Conservation (phyloP, 495 filamentous ascomycete species). For the Clohesyomyces aquaticus region DNA sequence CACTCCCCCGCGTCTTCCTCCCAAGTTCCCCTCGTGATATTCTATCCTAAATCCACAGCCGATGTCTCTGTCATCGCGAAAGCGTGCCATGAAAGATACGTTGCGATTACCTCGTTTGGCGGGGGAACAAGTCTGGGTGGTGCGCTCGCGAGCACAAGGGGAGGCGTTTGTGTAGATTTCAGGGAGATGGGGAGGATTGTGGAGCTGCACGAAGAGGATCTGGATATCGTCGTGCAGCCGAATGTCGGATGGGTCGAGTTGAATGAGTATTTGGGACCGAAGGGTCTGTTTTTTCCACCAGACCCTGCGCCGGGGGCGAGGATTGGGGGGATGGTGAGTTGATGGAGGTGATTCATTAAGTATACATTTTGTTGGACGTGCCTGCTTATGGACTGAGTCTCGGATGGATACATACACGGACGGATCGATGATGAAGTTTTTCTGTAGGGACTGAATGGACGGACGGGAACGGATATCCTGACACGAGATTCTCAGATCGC, state of each 20-base stretch:
- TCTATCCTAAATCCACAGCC: conserved; percentile 42
- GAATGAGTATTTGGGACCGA: conserved; percentile 67
- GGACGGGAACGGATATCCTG: too few species aligned
- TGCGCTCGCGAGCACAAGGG: conserved; percentile 69
- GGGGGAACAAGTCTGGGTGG: conserved; percentile 78
- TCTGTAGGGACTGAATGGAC: too few species aligned
- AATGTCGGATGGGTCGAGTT: conserved; percentile 76
- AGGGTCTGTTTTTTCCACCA: conserved; percentile 77
- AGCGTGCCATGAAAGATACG: conserved; percentile 66
- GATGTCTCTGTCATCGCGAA: conserved; percentile 67
- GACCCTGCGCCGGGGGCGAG: conserved; percentile 79
- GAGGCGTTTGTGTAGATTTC: conserved; percentile 79
- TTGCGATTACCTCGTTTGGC: conserved; percentile 73
- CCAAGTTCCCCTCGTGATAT: conserved; percentile 34
- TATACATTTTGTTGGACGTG: too few species aligned
- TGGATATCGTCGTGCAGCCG: conserved; percentile 83
- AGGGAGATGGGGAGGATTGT: conserved; percentile 71
- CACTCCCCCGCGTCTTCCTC: conserved; percentile 4
- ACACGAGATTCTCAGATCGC: conserved; percentile 26
- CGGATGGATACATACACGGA: too few species aligned
- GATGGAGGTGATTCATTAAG: not conserved
- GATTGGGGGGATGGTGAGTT: conserved; percentile 96
- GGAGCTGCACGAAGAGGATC: conserved; percentile 68
- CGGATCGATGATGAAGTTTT: too few species aligned
- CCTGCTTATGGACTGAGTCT: not conserved